phyloP scores from a whole-genome alignment of 495 filamentous ascomycete species.

The Tuber aestivum region DNA sequence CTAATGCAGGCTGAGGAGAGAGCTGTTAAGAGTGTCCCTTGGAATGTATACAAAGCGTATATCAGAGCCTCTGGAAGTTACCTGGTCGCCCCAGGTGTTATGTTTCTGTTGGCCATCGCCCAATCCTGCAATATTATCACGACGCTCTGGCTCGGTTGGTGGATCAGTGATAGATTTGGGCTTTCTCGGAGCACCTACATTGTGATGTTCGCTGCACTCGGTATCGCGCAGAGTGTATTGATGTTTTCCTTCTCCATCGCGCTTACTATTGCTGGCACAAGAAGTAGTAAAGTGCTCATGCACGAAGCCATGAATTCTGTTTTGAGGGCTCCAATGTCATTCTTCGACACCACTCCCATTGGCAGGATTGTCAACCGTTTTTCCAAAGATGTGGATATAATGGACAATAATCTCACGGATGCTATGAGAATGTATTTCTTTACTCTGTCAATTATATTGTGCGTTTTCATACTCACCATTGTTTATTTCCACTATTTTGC shows the following conservation, averaged over 20 bases:
- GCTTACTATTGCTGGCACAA: slow-evolving; percentile 72
- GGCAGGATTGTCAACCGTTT: slow-evolving; percentile 98
- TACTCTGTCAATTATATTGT: slow-evolving; percentile 58
- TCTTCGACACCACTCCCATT: slow-evolving; percentile 94
- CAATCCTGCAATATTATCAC: slow-evolving; percentile 82
- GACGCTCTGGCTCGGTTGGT: slow-evolving; percentile 87
- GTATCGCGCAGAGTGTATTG: slow-evolving; percentile 62
- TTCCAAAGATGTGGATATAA: slow-evolving; percentile 86
- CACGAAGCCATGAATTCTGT: slow-evolving; percentile 72
- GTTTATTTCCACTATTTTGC: slow-evolving; percentile 91
- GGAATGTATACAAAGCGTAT: slow-evolving; percentile 77
- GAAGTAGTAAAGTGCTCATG: slow-evolving; percentile 74
- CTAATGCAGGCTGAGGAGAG: slow-evolving; percentile 92
- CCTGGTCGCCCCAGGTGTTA: slow-evolving; percentile 59
- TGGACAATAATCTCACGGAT: slow-evolving; percentile 90
- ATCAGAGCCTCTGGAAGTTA: slow-evolving; percentile 70
- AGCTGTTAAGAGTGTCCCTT: slow-evolving; percentile 72
- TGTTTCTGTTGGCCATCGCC: slow-evolving; percentile 60
- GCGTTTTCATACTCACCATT: slow-evolving; percentile 82
- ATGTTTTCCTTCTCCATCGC: slow-evolving; percentile 67
- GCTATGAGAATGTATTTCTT: slow-evolving; percentile 90
- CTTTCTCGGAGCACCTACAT: slow-evolving; percentile 69
- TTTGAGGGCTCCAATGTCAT: slow-evolving; percentile 86
- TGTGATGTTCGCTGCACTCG: slow-evolving; percentile 76
- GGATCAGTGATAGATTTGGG: slow-evolving; percentile 65